phyloP scores from a whole-genome alignment of 495 filamentous ascomycete species.

The Lindgomyces ingoldianus region DNA sequence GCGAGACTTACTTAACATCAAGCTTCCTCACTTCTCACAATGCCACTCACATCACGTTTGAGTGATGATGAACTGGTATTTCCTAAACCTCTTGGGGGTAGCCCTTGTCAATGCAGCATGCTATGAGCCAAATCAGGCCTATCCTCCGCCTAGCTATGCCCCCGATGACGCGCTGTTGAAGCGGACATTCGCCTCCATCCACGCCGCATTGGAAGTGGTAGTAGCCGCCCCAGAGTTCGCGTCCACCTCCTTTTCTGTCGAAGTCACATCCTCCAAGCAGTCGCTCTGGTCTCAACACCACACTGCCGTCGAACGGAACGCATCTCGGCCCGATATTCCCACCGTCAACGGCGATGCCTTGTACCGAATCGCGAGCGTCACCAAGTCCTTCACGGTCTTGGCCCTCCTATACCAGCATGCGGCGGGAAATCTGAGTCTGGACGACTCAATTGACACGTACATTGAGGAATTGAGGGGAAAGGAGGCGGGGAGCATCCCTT shows the following conservation, averaged over 20 bases:
- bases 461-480: slow-evolving; percentile 34
- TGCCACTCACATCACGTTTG: slow-evolving; percentile 1
- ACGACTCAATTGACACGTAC: slow-evolving; percentile 41
- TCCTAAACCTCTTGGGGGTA: neutral
- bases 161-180: slow-evolving; percentile 10
- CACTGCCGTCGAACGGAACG: slow-evolving; percentile 40
- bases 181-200: slow-evolving; percentile 23
- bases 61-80: slow-evolving; percentile 1
- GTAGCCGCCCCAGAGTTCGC: slow-evolving; percentile 25
- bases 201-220: neutral
- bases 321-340: slow-evolving; percentile 34
- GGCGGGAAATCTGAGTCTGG: slow-evolving; percentile 43
- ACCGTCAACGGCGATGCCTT: slow-evolving; percentile 40
- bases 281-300: slow-evolving; percentile 42
- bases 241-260: slow-evolving; percentile 40
- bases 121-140: slow-evolving; percentile 31
- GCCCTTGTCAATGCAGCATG: slow-evolving; percentile 15
- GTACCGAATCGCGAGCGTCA: slow-evolving; percentile 46
- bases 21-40: neutral
- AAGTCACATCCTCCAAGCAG: slow-evolving; percentile 41
- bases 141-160: slow-evolving; percentile 24
- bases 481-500: slow-evolving; percentile 38
- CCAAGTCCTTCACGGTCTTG: slow-evolving; percentile 45
- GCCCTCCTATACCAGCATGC: slow-evolving; percentile 43
- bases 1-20: neutral